These are phyloP conservation scores for Terfezia boudieri DNA, from an alignment of 495 filamentous ascomycete species.

Conservation along the genomic window DNA sequence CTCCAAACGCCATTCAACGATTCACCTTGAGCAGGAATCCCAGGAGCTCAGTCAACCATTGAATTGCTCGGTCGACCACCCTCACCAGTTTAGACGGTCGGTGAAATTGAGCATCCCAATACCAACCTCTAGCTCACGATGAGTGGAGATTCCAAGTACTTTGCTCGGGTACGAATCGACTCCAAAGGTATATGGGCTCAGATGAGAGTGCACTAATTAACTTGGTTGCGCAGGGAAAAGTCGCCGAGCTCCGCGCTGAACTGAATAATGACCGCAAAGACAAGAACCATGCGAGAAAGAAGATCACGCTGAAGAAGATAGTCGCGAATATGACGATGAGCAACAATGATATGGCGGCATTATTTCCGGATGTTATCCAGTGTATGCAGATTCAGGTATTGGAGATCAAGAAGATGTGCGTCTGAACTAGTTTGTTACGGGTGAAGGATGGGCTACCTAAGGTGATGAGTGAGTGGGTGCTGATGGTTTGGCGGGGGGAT, in stretches of 20 bases:
- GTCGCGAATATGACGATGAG: conserved; percentile 99
- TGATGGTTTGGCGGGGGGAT: conserved; percentile 1
- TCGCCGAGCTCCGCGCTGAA: conserved; percentile 87
- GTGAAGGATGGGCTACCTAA: conserved; percentile 10
- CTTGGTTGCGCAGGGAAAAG: conserved; percentile 60
- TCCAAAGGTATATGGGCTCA: background rate
- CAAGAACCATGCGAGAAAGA: conserved; percentile 91
- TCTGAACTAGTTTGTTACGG: conserved; percentile 1
- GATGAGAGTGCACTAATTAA: background rate
- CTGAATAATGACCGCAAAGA: conserved; percentile 92
- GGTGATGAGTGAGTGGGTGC: background rate
- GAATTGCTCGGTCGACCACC: too few relatives aligned
- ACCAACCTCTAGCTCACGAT: background rate
- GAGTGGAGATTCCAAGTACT: conserved; percentile 21
- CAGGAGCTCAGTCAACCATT: too few relatives aligned
- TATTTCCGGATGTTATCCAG: conserved; percentile 84
- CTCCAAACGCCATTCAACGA: too few relatives aligned
- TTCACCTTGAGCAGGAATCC: too few relatives aligned
- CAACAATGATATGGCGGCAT: conserved; percentile 97
- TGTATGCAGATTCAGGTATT: conserved; percentile 86
- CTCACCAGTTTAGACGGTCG: too few relatives aligned
- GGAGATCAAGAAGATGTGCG: conserved; percentile 98
- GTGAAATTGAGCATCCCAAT: too few relatives aligned
- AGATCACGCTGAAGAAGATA: conserved; percentile 98
- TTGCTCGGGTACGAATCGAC: conserved; percentile 55